Evolutionary conservation across 2,329 filamentous ascomycete genomes (phyloP), one percentile per base, ranked within the genome.

Genomic region (Fusarium sp.): DNA sequence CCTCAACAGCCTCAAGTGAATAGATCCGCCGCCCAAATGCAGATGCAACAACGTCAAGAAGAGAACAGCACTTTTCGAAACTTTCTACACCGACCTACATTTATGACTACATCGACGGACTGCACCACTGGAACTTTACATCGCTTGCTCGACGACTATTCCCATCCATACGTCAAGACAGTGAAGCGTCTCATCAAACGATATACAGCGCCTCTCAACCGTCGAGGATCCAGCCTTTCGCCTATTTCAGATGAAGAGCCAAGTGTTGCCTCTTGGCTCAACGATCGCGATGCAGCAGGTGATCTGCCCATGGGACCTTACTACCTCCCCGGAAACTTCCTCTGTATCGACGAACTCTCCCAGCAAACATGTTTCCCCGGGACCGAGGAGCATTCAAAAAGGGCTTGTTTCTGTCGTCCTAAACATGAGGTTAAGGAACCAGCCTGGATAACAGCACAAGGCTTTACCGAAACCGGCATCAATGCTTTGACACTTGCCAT

Each of bases 321-420:
- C 37, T 78, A 81, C 7, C 70, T 88, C 7, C 84, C 86, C 0
- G 84, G 85, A 21, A 85, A 88, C 66, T 85, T 86, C 37, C 75
- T 88, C 9, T 78, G 72, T n/a, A 65, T 81, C 20, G 74, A 76
- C 15, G 43, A 69, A 1, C 64, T 75, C 6, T 37, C 71, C 12
- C 35, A 26, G 0, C 43, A 67, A 2, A 43, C 41, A 12, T 80
- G 77, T 42, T 53, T 69, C 18, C 46, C 58, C 1, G 65, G 63
- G 5, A 52, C 61, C 3, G 68, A 69, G 18, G 68, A 75, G 3
- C 78, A 80, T 37, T 37, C 57, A 4, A 64, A 56, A 8, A 61
- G 66, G 20, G 72, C 68, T 8, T 82, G 79, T 43, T 61, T 76
- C 23, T 80, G 79, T 28, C 72, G 71, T 15, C 70, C 73, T 6